Conservation (phyloP, 2,329 filamentous ascomycete species). For the Fusarium staphyleae region DNA sequence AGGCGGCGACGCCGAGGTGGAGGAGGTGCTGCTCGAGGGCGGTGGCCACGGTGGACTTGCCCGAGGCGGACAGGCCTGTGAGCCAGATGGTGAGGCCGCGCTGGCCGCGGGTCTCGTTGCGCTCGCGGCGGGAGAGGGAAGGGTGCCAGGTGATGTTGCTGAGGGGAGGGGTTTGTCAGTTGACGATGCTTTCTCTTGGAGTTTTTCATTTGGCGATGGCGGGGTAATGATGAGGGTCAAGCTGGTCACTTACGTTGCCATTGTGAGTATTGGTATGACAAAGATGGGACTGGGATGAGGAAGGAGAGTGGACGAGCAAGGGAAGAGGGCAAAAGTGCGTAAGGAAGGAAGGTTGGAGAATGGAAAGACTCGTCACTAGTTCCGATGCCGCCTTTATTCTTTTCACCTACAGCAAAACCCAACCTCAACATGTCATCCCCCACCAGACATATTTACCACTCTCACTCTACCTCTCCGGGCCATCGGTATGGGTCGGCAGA, state of each 20-base stretch:
- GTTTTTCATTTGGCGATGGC: conserved; percentile 17
- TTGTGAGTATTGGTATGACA: conserved; percentile 26
- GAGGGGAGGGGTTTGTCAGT: conserved; percentile 5
- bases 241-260: conserved; percentile 45
- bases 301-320: neutral
- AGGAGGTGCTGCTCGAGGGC: conserved; percentile 97
- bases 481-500: conserved; percentile 33
- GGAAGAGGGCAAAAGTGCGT: neutral
- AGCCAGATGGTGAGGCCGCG: conserved; percentile 96
- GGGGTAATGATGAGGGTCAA: conserved; percentile 22
- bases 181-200: conserved; percentile 12
- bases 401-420: neutral
- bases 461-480: conserved; percentile 1
- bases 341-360: neutral
- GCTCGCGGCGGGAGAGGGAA: conserved; percentile 79
- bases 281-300: conserved; percentile 1
- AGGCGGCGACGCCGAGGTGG: conserved; percentile 81
- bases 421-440: neutral
- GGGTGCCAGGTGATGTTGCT: conserved; percentile 94
- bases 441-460: neutral
- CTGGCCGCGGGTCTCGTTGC: conserved; percentile 78
- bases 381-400: conserved; percentile 8
- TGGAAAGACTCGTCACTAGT: neutral
- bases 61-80: conserved; percentile 92
- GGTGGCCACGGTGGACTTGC: conserved; percentile 96